Base-by-base conservation (phyloP, 768 basidiomycete species). In the Clitopilus passeckerianus region DNA sequence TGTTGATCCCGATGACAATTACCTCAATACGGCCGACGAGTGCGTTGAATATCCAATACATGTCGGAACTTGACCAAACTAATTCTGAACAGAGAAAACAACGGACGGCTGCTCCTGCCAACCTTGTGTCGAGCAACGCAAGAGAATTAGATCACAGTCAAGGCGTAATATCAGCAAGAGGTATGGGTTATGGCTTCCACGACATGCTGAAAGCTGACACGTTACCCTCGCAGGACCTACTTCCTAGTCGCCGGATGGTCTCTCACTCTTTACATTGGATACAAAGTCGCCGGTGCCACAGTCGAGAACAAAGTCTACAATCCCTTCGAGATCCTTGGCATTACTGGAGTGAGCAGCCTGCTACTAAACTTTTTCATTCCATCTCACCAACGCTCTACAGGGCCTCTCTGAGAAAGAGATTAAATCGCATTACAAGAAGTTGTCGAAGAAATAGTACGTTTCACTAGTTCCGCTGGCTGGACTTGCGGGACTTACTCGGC, bases 341-440 rank as follows among this genome's bases (percentile, higher is more conserved):
- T 98, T 59, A 74, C 73, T 4, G 68, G 80, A 12, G 93, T 93
- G 16, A 23, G 46, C 46, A 18, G 46, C 3, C 46, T 50, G 20
- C 20, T 18, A 12, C 7, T 5, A 9, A 4, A n/a, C 33, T 30
- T 30, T 7, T 30, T 30, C 27, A 27, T 24, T 22, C 9, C 24
- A n/a, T 53, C 20, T 46, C 53, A 59, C 37, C 63, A 30, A 1
- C 18, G 12, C 6, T n/a, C 50, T 35, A 1, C 65, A 93, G 89
- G 82, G 83, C 23, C 69, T 80, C 1, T 76, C 86, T 1, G 90
- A 95, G 67, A 95, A 95, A 72, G 91, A 93, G 41, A 95, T 99
- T 73, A 99, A 98, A 74, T 89, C 91, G 2, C 91, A 93, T 71
- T 99, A 87, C 80, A 96, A 95, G 75, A 89, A 90, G 66, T 82